These are phyloP conservation scores for Magnolia kwangsiensis DNA, from an alignment of 164 flowering plant genomes.

Conservation along the genomic window DNA sequence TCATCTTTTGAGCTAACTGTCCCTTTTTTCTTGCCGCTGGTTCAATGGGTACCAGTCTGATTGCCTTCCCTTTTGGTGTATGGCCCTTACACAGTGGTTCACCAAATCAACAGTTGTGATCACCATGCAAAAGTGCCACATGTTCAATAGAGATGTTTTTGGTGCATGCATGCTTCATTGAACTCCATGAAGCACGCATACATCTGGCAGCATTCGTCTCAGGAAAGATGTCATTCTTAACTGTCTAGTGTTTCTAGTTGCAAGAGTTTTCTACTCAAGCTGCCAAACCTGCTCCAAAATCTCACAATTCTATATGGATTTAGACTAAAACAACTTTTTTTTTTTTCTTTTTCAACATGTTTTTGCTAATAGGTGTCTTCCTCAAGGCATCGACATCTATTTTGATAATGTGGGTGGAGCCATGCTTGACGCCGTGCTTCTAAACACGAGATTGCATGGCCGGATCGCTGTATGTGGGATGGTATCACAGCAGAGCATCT, in stretches of 20 bases:
- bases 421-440: conserved; percentile 63
- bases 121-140: background rate
- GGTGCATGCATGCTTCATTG: no score
- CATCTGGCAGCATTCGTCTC: background rate
- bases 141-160: background rate
- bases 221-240: background rate
- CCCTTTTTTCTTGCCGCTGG: no score
- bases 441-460: conserved; percentile 56
- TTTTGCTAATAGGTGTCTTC: conserved; percentile 42
- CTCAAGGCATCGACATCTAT: conserved; percentile 66
- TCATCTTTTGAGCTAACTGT: no score
- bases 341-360: background rate
- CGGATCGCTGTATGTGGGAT: conserved; percentile 63
- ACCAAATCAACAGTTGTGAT: no score
- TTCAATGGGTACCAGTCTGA: no score
- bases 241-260: background rate
- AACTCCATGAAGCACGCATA: no score
- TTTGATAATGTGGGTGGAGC: conserved; percentile 69
- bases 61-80: no score
- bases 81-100: no score
- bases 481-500: conserved; percentile 39
- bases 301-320: background rate
- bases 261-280: background rate
- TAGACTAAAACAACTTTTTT: background rate
- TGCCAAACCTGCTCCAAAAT: background rate